Evolutionary conservation across 306 rosid species (phyloP).

Genomic region (Albizia julibrissin): DNA sequence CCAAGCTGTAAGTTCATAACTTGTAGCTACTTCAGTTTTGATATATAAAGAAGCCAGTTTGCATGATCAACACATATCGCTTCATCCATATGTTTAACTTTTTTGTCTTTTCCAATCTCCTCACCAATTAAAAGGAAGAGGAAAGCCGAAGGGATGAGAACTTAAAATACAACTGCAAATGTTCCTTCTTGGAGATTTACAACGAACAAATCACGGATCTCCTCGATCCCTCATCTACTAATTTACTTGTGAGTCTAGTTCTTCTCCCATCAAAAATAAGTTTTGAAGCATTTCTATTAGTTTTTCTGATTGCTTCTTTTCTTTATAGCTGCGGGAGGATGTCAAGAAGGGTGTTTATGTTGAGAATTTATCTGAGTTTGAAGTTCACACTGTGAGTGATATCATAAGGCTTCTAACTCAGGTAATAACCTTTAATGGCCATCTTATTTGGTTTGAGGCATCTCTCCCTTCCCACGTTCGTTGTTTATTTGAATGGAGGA

Average conservation of each 20-base stretch:
- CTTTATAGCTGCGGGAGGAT: conserved; percentile 85
- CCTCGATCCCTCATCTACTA: conserved; percentile 85
- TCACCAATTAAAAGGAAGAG: conserved; percentile 72
- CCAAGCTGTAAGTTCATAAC: conserved; percentile 70
- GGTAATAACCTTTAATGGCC: conserved; percentile 44
- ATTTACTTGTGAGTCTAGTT: conserved; percentile 76
- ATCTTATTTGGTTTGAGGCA: conserved; percentile 32
- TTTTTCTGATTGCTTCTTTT: conserved; percentile 21
- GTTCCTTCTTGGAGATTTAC: conserved; percentile 96
- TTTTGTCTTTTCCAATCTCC: conserved; percentile 25
- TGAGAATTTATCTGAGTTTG: conserved; percentile 92
- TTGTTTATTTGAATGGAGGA: conserved; percentile 16
- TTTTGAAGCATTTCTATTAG: conserved; percentile 15
- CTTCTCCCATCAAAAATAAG: conserved; percentile 23
- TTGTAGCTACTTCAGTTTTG: conserved; percentile 23
- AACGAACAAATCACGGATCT: conserved; percentile 95
- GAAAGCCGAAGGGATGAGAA: conserved; percentile 90
- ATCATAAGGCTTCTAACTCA: conserved; percentile 79
- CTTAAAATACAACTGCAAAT: conserved; percentile 88
- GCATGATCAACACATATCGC: not conserved
- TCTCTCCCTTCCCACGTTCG: not conserved
- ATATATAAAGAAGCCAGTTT: not conserved
- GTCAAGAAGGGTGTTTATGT: conserved; percentile 90
- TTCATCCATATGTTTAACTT: conserved; percentile 25
- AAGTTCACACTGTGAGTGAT: conserved; percentile 78